Percentiles rank a stretch among this genome's conserved stretches.
phyloP scores from a whole-genome alignment of 495 filamentous ascomycete species.

The Bryoglossum gracile region DNA sequence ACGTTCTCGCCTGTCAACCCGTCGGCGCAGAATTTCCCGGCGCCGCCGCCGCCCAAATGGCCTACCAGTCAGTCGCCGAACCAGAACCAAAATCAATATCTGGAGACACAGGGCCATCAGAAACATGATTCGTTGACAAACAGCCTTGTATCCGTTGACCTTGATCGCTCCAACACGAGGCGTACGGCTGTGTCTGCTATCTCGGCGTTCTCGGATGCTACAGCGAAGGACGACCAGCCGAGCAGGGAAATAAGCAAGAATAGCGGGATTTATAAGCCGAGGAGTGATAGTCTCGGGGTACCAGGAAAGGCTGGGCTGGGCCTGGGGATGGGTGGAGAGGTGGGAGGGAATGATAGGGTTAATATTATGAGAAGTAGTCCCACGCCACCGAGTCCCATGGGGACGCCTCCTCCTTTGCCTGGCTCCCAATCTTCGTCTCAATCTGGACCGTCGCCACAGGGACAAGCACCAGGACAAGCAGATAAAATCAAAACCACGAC shows the following conservation, averaged over 20 bases:
- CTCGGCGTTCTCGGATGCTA: slow-evolving; percentile 11
- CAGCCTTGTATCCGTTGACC: slow-evolving; percentile 1
- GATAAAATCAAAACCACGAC: background rate
- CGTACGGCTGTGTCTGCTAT: slow-evolving; percentile 14
- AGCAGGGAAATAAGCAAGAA: background rate
- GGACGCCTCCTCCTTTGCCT: slow-evolving; percentile 5
- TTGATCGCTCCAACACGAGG: slow-evolving; percentile 19
- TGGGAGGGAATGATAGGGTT: background rate
- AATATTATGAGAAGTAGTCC: slow-evolving; percentile 1
- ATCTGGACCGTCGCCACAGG: background rate
- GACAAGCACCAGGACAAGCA: background rate
- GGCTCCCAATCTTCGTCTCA: slow-evolving; percentile 3
- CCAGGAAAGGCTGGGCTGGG: background rate
- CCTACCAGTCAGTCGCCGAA: background rate
- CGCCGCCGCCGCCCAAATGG: slow-evolving; percentile 22
- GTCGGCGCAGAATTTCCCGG: slow-evolving; percentile 9
- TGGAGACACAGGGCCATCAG: background rate
- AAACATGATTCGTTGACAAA: background rate
- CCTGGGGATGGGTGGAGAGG: background rate
- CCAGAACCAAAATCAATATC: background rate
- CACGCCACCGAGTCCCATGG: slow-evolving; percentile 12
- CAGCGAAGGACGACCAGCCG: background rate
- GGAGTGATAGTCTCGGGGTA: background rate
- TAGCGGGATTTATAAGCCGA: background rate
- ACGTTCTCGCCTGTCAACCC: slow-evolving; percentile 19